Evolutionary conservation across 306 rosid genomes (phyloP), one percentile per base, ranked within the genome.

Genomic region (Sicyos edulis): DNA sequence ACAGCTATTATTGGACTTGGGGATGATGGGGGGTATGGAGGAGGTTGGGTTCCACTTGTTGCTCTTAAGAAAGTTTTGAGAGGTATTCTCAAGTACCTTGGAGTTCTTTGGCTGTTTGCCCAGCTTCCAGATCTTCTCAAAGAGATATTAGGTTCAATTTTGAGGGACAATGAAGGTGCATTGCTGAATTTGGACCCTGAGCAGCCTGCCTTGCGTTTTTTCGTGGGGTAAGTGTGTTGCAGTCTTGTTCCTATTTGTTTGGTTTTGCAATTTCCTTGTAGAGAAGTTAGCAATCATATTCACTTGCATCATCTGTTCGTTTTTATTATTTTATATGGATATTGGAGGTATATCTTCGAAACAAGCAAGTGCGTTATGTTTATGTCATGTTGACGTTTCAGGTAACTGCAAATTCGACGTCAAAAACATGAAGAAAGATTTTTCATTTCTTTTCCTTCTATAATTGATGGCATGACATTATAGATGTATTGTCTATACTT

Each of bases 11-110:
- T 95, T 86, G 99, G 99, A 79, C 97, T 95, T 72, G 99, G 99
- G 56, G 99, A 95, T 50, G 99, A 95, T 79, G 99, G 99, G 59
- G 99, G 97, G 57, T 95, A 95, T 84, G 99, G 99, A 61, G 99
- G 99, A 76, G 99, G 99, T 61, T 95, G 99, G 99, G 99, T 95
- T 83, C 99, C 99, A 53, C 96, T 89, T 49, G 95, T 95, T 79
- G 97, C 99, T 57, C 96, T 95, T 51, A 95, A 95, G 86, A 95
- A 95, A 89, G 99, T 95, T 78, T 72, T 95, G 60, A 88, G 99
- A 78, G 97, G 97, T 75, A 89, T 91, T 78, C 99, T 95, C 78
- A 95, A 95, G 82, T 95, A 95, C 80, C 97, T 95, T 56, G 99
- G 99, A 78, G 99, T 95, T 70, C 83, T 95, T 20, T 95, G 99